Conservation (phyloP, 352 stramenopile genomes). For the Hyaloperonospora arabidopsidis region DNA sequence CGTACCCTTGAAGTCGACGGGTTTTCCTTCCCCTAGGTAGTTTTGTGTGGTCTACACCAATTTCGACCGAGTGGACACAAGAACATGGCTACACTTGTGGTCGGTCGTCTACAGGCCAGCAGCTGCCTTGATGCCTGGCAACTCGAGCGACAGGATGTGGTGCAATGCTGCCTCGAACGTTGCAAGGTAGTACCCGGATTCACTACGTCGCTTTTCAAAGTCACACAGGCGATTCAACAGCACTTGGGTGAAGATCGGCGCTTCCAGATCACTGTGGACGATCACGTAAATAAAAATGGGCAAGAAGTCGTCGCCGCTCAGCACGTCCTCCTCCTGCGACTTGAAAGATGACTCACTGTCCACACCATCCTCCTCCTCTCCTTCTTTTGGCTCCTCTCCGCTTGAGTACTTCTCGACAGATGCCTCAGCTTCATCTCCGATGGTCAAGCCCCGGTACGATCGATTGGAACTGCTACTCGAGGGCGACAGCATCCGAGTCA, state of each 20-base stretch:
- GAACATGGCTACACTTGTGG: slow-evolving; percentile 10
- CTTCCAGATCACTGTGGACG: slow-evolving; percentile 65
- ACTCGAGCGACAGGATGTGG: slow-evolving; percentile 67
- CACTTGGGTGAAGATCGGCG: slow-evolving; percentile 75
- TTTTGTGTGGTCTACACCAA: slow-evolving; percentile 5
- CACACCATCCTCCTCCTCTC: slow-evolving; percentile 2
- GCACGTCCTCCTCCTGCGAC: slow-evolving; percentile 48
- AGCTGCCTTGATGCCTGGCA: slow-evolving; percentile 18
- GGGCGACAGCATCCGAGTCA: slow-evolving; percentile 21
- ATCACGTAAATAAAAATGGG: slow-evolving; percentile 88
- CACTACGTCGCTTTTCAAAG: slow-evolving; percentile 73
- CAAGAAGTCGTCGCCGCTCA: slow-evolving; percentile 81
- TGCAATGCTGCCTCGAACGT: slow-evolving; percentile 77
- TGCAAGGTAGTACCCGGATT: slow-evolving; percentile 84
- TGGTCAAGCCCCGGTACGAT: slow-evolving; percentile 21
- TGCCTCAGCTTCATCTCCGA: slow-evolving; percentile 23
- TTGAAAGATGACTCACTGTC: slow-evolving; percentile 12
- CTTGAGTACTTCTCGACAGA: slow-evolving; percentile 8
- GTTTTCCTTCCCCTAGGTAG: slow-evolving; percentile 4
- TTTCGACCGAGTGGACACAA: neutral
- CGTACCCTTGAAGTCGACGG: too few species aligned
- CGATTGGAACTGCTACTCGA: slow-evolving; percentile 22
- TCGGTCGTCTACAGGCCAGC: slow-evolving; percentile 20
- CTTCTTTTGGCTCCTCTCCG: slow-evolving; percentile 6
- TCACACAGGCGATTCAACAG: slow-evolving; percentile 79